These are phyloP conservation scores for Odonthalia washingtoniensis DNA, from an alignment of 31 red algal species.

Conservation along the genomic window DNA sequence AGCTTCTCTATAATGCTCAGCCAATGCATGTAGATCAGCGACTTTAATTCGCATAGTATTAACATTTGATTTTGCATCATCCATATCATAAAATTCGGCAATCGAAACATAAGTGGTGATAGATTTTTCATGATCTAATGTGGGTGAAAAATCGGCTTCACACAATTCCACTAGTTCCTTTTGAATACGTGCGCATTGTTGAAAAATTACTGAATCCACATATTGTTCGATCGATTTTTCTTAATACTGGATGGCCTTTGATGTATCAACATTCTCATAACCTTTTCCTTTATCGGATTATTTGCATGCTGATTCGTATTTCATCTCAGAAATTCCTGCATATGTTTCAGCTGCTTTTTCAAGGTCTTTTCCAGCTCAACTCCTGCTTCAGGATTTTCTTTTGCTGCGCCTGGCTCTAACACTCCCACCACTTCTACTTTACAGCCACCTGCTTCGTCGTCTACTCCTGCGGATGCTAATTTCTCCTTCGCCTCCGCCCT, in stretches of 20 bases:
- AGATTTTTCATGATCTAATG: too few species aligned
- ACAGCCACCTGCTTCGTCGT: too few species aligned
- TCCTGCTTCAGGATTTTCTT: too few species aligned
- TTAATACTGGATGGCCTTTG: constrained; percentile 64
- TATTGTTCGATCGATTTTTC: constrained; percentile 79
- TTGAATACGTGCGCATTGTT: constrained; percentile 79
- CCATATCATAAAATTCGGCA: too few species aligned
- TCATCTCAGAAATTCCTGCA: constrained; percentile 68
- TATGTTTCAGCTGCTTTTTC: too few species aligned
- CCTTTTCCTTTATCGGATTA: constrained; percentile 91
- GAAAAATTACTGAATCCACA: constrained; percentile 76
- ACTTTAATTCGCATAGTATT: too few species aligned
- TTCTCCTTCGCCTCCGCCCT: too few species aligned
- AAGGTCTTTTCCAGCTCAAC: constrained; percentile 22
- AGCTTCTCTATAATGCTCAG: constrained; percentile 77
- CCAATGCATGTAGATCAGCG: constrained; percentile 64
- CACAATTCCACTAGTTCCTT: constrained; percentile 93
- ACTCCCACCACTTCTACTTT: too few species aligned
- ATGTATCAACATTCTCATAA: constrained; percentile 71
- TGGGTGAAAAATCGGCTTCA: constrained; percentile 48
- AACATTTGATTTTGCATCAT: too few species aligned
- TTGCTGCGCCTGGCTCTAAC: too few species aligned
- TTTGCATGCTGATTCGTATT: constrained; percentile 85
- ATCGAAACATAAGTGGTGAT: too few species aligned
- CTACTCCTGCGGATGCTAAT: too few species aligned